Evolutionary conservation across 2,329 filamentous ascomycete species (phyloP).

Genomic region (Fusarium robinianum): DNA sequence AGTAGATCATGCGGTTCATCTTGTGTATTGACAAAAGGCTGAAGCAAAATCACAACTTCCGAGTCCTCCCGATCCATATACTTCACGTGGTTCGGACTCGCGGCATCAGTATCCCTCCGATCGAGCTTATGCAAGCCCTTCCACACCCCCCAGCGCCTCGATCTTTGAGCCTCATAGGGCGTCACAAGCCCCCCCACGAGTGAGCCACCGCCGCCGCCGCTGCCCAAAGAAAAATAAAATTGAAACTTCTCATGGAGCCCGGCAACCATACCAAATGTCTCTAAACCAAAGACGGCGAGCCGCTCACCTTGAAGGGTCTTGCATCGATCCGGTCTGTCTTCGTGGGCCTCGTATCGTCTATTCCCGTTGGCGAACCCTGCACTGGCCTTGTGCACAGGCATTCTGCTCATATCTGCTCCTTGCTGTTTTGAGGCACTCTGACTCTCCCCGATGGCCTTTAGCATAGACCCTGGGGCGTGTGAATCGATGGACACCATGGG

Average conservation of each 20-base stretch:
- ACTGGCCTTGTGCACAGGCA: conserved; percentile 5
- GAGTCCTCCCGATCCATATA: conserved; percentile 30
- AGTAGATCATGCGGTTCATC: too few species aligned
- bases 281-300: too few species aligned
- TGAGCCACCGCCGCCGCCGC: conserved; percentile 9
- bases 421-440: too few species aligned
- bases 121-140: conserved; percentile 4
- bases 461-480: conserved; percentile 9
- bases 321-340: conserved; percentile 30
- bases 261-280: too few species aligned
- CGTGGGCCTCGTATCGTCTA: conserved; percentile 25
- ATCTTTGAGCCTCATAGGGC: conserved; percentile 7
- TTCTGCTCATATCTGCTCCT: conserved; percentile 12
- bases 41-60: conserved; percentile 15
- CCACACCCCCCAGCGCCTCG: conserved; percentile 1
- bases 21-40: background rate
- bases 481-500: too few species aligned
- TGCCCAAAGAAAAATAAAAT: too few species aligned
- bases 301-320: conserved; percentile 24
- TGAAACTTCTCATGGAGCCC: too few species aligned
- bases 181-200: conserved; percentile 4
- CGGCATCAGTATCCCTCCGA: conserved; percentile 11
- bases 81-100: conserved; percentile 36
- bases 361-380: conserved; percentile 14
- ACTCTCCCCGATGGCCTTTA: too few species aligned